Percentiles rank a stretch among this genome's conserved stretches.
These are phyloP conservation scores for Piper longum DNA, from an alignment of 164 flowering plant species.

Conservation along the genomic window DNA sequence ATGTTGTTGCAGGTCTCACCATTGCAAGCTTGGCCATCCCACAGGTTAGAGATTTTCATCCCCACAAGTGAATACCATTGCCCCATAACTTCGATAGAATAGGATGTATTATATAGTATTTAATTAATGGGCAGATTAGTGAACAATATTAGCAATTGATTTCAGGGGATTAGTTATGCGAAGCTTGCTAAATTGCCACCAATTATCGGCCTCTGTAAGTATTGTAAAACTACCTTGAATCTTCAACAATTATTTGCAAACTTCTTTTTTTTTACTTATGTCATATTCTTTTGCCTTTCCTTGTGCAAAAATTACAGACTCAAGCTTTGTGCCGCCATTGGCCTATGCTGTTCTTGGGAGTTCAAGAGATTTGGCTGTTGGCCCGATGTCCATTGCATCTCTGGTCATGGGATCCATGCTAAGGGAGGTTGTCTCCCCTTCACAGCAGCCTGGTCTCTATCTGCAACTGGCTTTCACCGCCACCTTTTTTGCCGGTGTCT, in stretches of 20 bases:
- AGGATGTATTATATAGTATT: too few relatives aligned
- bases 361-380: slow-evolving; percentile 47
- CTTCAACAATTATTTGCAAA: too few relatives aligned
- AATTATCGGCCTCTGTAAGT: slow-evolving; percentile 51
- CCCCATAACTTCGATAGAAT: too few relatives aligned
- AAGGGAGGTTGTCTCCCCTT: slow-evolving; percentile 19
- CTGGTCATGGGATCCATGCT: slow-evolving; percentile 56
- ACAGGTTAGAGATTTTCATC: slow-evolving; percentile 16
- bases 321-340: slow-evolving; percentile 63
- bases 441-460: slow-evolving; percentile 22
- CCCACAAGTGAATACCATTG: too few relatives aligned
- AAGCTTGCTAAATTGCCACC: slow-evolving; percentile 56
- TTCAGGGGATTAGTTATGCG: slow-evolving; percentile 58
- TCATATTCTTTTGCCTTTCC: background rate
- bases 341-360: slow-evolving; percentile 48
- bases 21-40: slow-evolving; percentile 64
- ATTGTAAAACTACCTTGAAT: background rate
- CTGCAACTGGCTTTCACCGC: slow-evolving; percentile 43
- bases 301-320: slow-evolving; percentile 22
- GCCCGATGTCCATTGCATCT: slow-evolving; percentile 50
- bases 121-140: too few relatives aligned
- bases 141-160: background rate
- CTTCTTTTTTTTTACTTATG: too few relatives aligned
- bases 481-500: slow-evolving; percentile 44
- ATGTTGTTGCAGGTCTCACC: slow-evolving; percentile 51